These are phyloP conservation scores for Baudoinia panamericana DNA, from an alignment of 495 filamentous ascomycete species.

Conservation along the genomic window DNA sequence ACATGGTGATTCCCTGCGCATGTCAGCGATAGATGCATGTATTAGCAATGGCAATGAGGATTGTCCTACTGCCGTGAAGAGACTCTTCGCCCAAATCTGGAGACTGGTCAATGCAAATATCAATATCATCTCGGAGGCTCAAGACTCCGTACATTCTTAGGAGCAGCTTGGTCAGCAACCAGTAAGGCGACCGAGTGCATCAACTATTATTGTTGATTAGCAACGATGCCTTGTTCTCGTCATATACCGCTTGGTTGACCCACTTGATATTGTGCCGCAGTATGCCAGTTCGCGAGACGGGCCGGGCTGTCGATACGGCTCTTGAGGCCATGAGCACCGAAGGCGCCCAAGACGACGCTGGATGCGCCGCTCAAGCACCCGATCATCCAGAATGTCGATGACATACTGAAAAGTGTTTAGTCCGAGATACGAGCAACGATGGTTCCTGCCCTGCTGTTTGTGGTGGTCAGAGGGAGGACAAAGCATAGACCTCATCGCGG, in stretches of 20 bases:
- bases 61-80: slow-evolving; percentile 26
- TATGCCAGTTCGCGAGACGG: slow-evolving; percentile 40
- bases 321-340: slow-evolving; percentile 52
- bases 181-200: slow-evolving; percentile 45
- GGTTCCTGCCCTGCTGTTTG: too few species aligned
- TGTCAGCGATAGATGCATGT: too few species aligned
- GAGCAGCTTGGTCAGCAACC: slow-evolving; percentile 34
- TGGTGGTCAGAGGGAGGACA: too few species aligned
- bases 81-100: slow-evolving; percentile 24
- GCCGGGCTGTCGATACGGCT: slow-evolving; percentile 41
- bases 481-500: too few species aligned
- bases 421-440: too few species aligned
- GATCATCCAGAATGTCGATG: slow-evolving; percentile 40
- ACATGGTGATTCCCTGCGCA: slow-evolving; percentile 35
- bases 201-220: neutral
- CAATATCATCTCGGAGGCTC: too few species aligned
- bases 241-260: too few species aligned
- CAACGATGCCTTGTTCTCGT: slow-evolving; percentile 18
- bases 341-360: slow-evolving; percentile 46
- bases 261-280: slow-evolving; percentile 53
- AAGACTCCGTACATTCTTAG: slow-evolving; percentile 40
- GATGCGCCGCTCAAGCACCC: slow-evolving; percentile 47
- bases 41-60: too few species aligned
- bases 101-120: too few species aligned
- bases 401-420: too few species aligned